Conservation (phyloP, 805 yeast genomes). For the Pichia eremophila region DNA sequence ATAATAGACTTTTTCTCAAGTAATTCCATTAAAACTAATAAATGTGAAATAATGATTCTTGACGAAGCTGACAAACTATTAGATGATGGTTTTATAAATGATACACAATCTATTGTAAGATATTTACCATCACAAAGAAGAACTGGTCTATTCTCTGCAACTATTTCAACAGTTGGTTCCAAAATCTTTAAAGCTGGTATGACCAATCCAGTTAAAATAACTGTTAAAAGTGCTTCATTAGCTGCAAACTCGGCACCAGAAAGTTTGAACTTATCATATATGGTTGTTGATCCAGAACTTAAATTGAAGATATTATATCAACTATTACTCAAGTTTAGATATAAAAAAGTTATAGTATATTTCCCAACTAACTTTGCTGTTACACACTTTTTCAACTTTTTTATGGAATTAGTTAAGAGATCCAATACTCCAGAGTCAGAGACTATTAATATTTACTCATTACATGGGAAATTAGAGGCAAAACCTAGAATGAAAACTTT, state of each 20-base stretch:
- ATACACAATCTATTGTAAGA: constrained; percentile 57
- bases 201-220: constrained; percentile 83
- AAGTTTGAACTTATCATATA: constrained; percentile 52
- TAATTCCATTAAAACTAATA: constrained; percentile 44
- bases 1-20: constrained; percentile 62
- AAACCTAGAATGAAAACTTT: constrained; percentile 70
- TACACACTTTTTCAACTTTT: constrained; percentile 57
- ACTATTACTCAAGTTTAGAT: constrained; percentile 43
- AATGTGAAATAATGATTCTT: constrained; percentile 65
- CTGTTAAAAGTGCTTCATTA: constrained; percentile 48
- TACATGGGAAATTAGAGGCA: constrained; percentile 88
- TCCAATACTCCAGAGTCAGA: constrained; percentile 11
- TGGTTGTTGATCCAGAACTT: constrained; percentile 45
- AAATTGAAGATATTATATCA: constrained; percentile 55
- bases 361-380: constrained; percentile 87
- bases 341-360: constrained; percentile 78
- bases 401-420: constrained; percentile 32
- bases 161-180: constrained; percentile 73
- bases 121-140: constrained; percentile 83
- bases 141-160: constrained; percentile 91
- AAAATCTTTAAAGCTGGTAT: constrained; percentile 80
- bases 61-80: constrained; percentile 92
- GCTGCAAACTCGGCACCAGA: constrained; percentile 40
- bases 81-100: constrained; percentile 65
- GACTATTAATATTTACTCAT: constrained; percentile 43